Conservation (phyloP, 2,329 filamentous ascomycete species). For the Sclerotinia borealis region DNA sequence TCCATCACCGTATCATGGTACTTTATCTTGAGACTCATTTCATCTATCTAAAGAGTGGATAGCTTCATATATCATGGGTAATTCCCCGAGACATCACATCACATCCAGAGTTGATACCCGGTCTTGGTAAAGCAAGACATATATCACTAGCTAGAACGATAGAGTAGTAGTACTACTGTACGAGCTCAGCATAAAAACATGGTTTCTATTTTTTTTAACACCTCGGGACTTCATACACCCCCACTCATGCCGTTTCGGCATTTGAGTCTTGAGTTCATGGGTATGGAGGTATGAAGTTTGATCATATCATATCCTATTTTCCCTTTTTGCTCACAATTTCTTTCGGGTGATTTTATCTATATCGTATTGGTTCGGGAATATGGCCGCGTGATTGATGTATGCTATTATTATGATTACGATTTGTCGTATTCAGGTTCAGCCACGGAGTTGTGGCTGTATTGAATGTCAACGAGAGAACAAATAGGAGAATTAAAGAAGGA, state of each 20-base stretch:
- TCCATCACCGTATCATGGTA: neutral
- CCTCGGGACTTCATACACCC: neutral
- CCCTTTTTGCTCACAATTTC: neutral
- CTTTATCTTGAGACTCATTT: neutral
- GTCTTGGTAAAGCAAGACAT: conserved; percentile 8
- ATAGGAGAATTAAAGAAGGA: neutral
- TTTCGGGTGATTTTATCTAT: neutral
- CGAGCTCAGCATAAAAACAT: neutral
- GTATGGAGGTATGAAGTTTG: neutral
- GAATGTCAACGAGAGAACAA: neutral
- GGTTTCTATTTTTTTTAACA: neutral
- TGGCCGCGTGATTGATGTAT: neutral
- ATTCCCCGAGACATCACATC: conserved; percentile 7
- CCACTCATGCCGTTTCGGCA: neutral
- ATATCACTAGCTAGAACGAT: neutral
- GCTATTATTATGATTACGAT: neutral
- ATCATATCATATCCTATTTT: neutral
- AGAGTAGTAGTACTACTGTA: conserved; percentile 1
- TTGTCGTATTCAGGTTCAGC: neutral
- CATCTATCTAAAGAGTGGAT: neutral
- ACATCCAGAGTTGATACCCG: neutral
- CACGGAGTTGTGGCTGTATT: neutral
- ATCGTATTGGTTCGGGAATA: neutral
- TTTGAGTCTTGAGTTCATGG: neutral
- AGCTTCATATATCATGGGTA: neutral